These are phyloP conservation scores for Phytophthora nicotianae DNA, from an alignment of 352 stramenopile genomes.

Conservation along the genomic window DNA sequence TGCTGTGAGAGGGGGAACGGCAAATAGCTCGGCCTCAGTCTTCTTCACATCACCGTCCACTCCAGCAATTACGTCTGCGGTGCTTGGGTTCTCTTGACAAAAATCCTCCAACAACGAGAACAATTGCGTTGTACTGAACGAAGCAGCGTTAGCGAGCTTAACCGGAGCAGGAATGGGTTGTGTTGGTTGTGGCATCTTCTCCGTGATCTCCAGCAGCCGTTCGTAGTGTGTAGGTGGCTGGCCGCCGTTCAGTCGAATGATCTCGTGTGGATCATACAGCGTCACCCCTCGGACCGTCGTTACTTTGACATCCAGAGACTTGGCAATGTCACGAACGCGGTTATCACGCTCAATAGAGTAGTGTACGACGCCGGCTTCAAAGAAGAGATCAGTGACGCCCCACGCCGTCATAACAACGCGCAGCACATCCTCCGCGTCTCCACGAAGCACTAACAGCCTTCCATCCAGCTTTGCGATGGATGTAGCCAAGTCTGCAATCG, in stretches of 20 bases:
- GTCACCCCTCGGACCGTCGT: constrained; percentile 46
- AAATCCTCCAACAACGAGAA: constrained; percentile 37
- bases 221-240: constrained; percentile 53
- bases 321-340: constrained; percentile 43
- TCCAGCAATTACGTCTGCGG: constrained; percentile 35
- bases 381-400: constrained; percentile 74
- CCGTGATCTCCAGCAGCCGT: constrained; percentile 57
- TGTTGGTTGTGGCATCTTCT: constrained; percentile 56
- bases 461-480: constrained; percentile 41
- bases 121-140: constrained; percentile 35
- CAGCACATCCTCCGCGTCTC: constrained; percentile 64
- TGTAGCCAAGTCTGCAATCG: constrained; percentile 74
- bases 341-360: constrained; percentile 56
- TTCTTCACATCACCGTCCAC: constrained; percentile 6
- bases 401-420: constrained; percentile 54
- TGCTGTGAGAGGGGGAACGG: constrained; percentile 42
- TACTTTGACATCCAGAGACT: constrained; percentile 42
- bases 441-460: constrained; percentile 58
- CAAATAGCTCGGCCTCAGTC: constrained; percentile 34
- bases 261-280: constrained; percentile 61
- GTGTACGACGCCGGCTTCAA: constrained; percentile 60
- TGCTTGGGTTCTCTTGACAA: constrained; percentile 17
- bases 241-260: constrained; percentile 57
- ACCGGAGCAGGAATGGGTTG: constrained; percentile 46
- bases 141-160: constrained; percentile 27